Evolutionary conservation across 1,139 yeast species (phyloP), one percentile per base, ranked within the genome.

Genomic region (Saccharomyces pastorianus): DNA sequence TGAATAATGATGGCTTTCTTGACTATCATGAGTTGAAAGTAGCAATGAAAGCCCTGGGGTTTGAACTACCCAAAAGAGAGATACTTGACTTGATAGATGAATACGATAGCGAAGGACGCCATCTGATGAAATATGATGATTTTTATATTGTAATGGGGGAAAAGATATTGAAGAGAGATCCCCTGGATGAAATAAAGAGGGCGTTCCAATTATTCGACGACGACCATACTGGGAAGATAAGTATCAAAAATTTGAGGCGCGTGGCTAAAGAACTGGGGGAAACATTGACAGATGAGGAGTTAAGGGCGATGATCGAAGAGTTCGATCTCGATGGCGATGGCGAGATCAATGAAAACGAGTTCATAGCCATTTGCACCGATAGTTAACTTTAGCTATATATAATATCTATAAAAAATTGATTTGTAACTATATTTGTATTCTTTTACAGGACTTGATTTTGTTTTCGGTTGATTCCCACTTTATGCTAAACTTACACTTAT

Each of bases 301-400:
- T 95, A 54, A 80, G 87, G 60, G 97, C 98, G 11, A 93, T 95
- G 99, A 93, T 95, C 61, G 97, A 91, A 59, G 99, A 93, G 71
- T 95, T 95, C 67, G 99, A 95, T 71, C 74, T 93, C 56, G 98
- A 95, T 69, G 96, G 88, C 59, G 99, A 95, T 69, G 99, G 98
- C 50, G 96, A 88, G 62, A 90, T 95, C 62, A 86, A 85, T 64
- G 95, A 88, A 66, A 93, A 89, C 59, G 99, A 95, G 73, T 95
- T 93, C 70, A 88, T 89, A 58, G 86, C 88, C 58, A 89, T 91
- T 50, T 89, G 96, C 68, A 83, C 89, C 28, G 96, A 89, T 53
- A 63, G 58, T 54, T 63, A 51, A 51, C 13, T 17, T 17, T 47
- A 14, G 32, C 49, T 28, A 34, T 48, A 27, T 48, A 48, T 25